These are phyloP conservation scores for Asterophora parasitica DNA, from an alignment of 768 basidiomycete genomes.

Conservation along the genomic window DNA sequence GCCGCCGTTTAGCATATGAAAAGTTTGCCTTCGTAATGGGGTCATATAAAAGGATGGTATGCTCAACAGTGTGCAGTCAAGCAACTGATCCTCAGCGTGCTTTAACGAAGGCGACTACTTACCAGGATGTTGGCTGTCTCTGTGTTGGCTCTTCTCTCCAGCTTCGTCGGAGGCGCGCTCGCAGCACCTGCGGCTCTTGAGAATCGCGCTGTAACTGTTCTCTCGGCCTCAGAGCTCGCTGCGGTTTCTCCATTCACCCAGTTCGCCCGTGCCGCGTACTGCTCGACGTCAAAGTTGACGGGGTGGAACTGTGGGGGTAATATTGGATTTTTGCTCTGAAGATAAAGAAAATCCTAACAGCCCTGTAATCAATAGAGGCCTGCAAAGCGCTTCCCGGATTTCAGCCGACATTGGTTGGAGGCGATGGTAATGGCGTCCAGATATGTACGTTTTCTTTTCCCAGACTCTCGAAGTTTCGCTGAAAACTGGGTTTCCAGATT, in stretches of 20 bases:
- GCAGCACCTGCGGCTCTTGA: constrained; percentile 13
- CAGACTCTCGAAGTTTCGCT: not conserved
- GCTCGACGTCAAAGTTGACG: constrained; percentile 29
- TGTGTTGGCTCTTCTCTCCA: constrained; percentile 6
- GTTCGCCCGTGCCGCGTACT: constrained; percentile 56
- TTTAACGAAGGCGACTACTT: not conserved
- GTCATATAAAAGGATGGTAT: not conserved
- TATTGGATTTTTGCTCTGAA: constrained; percentile 8
- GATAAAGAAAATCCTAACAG: not conserved
- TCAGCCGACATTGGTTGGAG: constrained; percentile 3
- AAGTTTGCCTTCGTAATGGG: not conserved
- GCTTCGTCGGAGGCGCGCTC: not conserved
- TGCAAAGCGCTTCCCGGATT: constrained; percentile 39
- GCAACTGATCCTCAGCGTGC: not conserved
- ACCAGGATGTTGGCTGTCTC: constrained; percentile 6
- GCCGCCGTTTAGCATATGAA: constrained; percentile 15
- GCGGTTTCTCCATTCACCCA: constrained; percentile 42
- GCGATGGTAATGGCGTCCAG: constrained; percentile 4
- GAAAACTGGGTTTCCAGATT: constrained; percentile 28
- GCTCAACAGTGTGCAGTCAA: not conserved
- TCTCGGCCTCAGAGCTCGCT: constrained; percentile 28
- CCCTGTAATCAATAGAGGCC: constrained; percentile 24
- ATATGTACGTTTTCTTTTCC: not conserved
- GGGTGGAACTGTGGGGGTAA: constrained; percentile 44
- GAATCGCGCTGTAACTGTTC: constrained; percentile 17